Base-by-base conservation (phyloP, 1,139 yeast genomes). In the Yamadazyma pseudoaaseri region DNA sequence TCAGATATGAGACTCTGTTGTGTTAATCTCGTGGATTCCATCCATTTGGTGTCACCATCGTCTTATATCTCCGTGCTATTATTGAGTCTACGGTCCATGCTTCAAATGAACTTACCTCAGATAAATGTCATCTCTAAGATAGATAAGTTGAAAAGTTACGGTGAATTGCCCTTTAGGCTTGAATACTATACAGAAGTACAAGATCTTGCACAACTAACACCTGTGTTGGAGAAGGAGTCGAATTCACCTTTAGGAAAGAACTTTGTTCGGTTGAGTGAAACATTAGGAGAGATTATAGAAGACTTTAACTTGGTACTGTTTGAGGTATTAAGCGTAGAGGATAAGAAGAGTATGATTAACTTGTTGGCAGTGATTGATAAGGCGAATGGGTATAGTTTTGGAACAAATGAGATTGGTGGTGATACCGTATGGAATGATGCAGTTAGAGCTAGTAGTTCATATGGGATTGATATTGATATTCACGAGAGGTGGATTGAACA, bases 371-470 rank as follows among this genome's bases (percentile, higher is more conserved):
- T 78, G 1, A 77, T 94, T 10, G 99, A 94, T 54, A 87, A 85
- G 53, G 94, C 97, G 2, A 86, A 82, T 47, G 99, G 99, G 0
- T 94, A 94, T 54, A 74, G 86, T 46, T 89, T 86, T 64, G 99
- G 99, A 0, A 65, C 89, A 2, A 84, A 89, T 21, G 99, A 94
- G 48, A 71, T 90, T 10, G 96, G 97, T 3, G 97, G 97, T 12
- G 99, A 94, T 54, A 76, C 94, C 0, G 80, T 92, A 3, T 94
- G 98, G 98, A 85, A 90, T 11, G 96, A 90, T 48, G 96, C 97
- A 0, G 76, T 92, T 1, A 71, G 98, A 42, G 92, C 86, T 47
- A 79, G 81, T 5, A 86, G 89, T 2, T 33, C 38, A 2, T 59
- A 65, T 34, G 68, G 72, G 0, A 76, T 73, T 3, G 66, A 62